Evolutionary conservation across 148 eudicot genomes (phyloP).

Genomic region (Vaccinium darrowii): DNA sequence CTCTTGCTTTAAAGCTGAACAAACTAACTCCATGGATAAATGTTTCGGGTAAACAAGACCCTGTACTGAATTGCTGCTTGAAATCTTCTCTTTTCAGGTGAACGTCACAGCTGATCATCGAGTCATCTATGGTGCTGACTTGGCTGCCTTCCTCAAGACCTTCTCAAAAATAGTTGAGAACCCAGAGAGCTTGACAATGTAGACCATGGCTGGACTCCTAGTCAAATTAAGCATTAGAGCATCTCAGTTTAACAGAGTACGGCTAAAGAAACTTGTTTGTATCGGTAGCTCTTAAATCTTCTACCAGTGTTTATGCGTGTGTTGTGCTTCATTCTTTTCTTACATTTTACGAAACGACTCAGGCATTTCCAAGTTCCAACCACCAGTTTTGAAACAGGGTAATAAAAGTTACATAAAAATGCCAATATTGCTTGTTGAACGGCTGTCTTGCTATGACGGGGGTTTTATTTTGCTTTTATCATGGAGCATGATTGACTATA

Average conservation of each 20-base stretch:
- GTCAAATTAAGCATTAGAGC: neutral
- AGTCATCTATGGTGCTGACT: constrained; percentile 2
- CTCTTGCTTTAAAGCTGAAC: neutral
- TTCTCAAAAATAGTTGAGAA: constrained; percentile 1
- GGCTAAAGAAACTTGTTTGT: neutral
- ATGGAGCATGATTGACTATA: neutral
- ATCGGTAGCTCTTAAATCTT: neutral
- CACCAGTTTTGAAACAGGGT: neutral
- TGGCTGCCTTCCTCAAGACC: constrained; percentile 10
- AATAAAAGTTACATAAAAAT: neutral
- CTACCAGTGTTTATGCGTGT: neutral
- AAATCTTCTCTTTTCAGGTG: neutral
- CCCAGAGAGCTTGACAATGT: constrained; percentile 4
- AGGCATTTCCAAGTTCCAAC: neutral
- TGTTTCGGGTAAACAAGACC: neutral
- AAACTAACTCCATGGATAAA: neutral
- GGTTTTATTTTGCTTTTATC: neutral
- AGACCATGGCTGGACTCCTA: neutral
- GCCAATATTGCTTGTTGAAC: neutral
- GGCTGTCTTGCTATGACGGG: neutral
- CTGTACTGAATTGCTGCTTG: neutral
- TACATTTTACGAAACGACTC: neutral
- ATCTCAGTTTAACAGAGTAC: neutral
- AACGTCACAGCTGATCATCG: constrained; percentile 5
- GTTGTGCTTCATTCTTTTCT: neutral